Evolutionary conservation across 345 rosid species (phyloP), one percentile per base, ranked within the genome.

Genomic region (Eucalyptus virginea): DNA sequence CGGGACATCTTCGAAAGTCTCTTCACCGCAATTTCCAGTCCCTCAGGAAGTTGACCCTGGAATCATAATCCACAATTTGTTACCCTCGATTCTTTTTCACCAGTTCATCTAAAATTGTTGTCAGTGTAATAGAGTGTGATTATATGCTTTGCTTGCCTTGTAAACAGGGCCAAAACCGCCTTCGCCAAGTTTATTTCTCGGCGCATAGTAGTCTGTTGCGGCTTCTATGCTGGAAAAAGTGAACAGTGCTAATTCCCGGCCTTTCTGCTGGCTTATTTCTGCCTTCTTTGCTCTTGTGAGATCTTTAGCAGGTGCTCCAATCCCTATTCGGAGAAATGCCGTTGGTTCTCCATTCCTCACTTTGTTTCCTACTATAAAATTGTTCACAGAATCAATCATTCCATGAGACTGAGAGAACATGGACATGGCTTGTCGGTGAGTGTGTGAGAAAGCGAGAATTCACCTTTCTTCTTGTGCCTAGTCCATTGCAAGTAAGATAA

Each of bases 141-240:
- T 77, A 12, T 15, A 47, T 50, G 56, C 34, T 48, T 48, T 37
- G 40, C 89, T 87, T 88, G 90, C 94, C 94, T 92, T 92, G 90
- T 93, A 93, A 90, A 95, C 96, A 21, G 69, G 88, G 9, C 96
- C 97, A 89, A 94, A 94, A n/a, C 95, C 96, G 6, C 96, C 97
- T 89, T 92, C 90, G 4, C 97, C 95, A 16, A 95, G 89, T 90
- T 93, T 93, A 54, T 94, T 92, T 5, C 72, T 67, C 15, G 85
- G 45, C 8, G 90, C 89, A 32, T 94, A 95, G 21, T 91, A 85
- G 17, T 88, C 40, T 5, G 95, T 94, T 17, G 95, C 97, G 30
- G 17, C 56, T 48, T 80, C 47, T 58, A 87, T 51, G 65, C 88
- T 54, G 45, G 88, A 90, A 50, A 90, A 87, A 50, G n/a, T 65